Base-by-base conservation (phyloP, 1,139 yeast genomes). In the Taphrina communis region DNA sequence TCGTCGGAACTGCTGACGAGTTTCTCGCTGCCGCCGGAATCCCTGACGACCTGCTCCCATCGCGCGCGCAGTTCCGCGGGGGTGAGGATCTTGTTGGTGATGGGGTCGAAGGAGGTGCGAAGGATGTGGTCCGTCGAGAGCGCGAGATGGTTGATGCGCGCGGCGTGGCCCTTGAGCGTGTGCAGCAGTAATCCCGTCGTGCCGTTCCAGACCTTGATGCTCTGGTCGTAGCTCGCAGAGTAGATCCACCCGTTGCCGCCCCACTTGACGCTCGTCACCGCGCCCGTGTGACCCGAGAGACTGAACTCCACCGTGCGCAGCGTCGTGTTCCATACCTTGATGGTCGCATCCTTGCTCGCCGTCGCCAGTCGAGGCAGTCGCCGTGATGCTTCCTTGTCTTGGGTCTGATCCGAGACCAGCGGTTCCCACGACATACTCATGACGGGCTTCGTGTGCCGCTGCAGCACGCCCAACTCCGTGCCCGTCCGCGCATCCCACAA, bases 211-310 rank as follows among this genome's bases (percentile, higher is more conserved):
- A 90, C 90, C 77, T 88, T 88, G 73, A 94, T 89, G 2, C 97
- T 90, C 77, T 92, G 94, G 78, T 94, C 99, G 76, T 94, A 99
- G 7, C 98, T 92, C 1, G 92, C 95, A 62, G 96, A 87, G 78
- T 93, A 95, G 59, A 94, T 83, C 44, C 89, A 82, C 70, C 94
- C 92, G 57, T 87, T 82, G 0, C 99, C 99, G 69, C 97, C 90
- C 99, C 99, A 94, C 78, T 88, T 91, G 42, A 93, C 96, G 80
- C 98, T 91, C 5, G 97, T 88, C 1, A 94, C 97, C 0, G 96
- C 85, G 69, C 89, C 86, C 59, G 92, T 85, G 77, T 94, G 99
- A 0, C 99, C 98, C 71, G 91, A 85, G 84, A 94, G 82, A 3
- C 96, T 88, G 76, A 84, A 81, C 39, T 70, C 71, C 68, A 84